phyloP scores from a whole-genome alignment of 805 yeast genomes.

The Lipomyces japonicus region DNA sequence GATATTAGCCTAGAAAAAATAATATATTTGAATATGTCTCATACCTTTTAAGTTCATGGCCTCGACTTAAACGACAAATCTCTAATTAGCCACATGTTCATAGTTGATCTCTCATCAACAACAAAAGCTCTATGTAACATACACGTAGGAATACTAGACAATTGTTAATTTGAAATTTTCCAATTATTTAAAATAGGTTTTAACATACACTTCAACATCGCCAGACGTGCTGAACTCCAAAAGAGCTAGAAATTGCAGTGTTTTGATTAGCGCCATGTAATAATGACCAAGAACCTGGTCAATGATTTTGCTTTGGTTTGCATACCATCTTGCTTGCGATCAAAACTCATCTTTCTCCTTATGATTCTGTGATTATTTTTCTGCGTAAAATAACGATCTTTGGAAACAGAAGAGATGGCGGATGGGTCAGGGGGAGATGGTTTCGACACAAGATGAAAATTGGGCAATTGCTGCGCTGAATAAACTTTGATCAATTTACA shows the following conservation, averaged over 20 bases:
- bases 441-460: no score
- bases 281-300: not conserved
- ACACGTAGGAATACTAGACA: conserved; percentile 25
- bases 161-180: not conserved
- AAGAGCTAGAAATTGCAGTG: conserved; percentile 22
- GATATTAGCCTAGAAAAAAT: not conserved
- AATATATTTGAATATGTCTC: conserved; percentile 7
- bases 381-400: no score
- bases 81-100: no score
- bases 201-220: conserved; percentile 42
- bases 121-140: not conserved
- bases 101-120: conserved; percentile 3
- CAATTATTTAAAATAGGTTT: not conserved
- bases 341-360: conserved; percentile 18
- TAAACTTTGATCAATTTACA: no score
- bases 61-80: conserved; percentile 31
- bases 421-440: no score
- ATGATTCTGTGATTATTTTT: no score
- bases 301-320: not conserved
- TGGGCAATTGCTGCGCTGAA: no score
- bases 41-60: conserved; percentile 31
- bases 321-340: conserved; percentile 18
- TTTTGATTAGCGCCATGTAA: not conserved
- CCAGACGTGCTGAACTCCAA: conserved; percentile 60
- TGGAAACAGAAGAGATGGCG: no score